Conservation (phyloP, 192 early-diverging fungal species). For the Entomortierella parvispora region DNA sequence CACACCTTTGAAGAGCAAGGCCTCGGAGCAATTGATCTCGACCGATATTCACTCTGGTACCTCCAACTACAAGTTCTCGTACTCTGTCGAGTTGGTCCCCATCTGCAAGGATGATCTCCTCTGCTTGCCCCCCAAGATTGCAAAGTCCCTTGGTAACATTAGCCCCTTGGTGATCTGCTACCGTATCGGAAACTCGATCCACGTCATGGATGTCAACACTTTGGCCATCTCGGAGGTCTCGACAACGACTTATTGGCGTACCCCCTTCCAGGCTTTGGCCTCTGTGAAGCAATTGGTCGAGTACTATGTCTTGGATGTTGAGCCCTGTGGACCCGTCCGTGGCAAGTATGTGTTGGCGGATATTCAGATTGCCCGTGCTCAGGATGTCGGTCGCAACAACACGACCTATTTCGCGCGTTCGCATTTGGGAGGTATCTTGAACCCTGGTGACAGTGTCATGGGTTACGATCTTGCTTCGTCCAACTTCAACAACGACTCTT, state of each 20-base stretch:
- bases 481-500: constrained; percentile 93
- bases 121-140: constrained; percentile 85
- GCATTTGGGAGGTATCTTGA: constrained; percentile 91
- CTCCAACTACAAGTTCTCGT: constrained; percentile 96
- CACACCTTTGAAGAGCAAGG: constrained; percentile 86
- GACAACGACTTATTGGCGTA: constrained; percentile 84
- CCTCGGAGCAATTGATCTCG: constrained; percentile 95
- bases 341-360: constrained; percentile 89
- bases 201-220: constrained; percentile 89
- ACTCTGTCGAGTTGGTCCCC: constrained; percentile 95
- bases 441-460: constrained; percentile 90
- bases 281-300: constrained; percentile 86
- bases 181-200: constrained; percentile 88
- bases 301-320: constrained; percentile 96
- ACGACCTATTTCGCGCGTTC: constrained; percentile 87
- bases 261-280: constrained; percentile 79
- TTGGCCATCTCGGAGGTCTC: constrained; percentile 78
- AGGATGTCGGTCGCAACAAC: constrained; percentile 87
- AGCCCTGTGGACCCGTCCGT: constrained; percentile 77
- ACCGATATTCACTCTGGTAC: constrained; percentile 92
- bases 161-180: constrained; percentile 84
- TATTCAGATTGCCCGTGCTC: constrained; percentile 82
- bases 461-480: constrained; percentile 90
- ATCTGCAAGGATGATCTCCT: constrained; percentile 98
- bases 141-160: constrained; percentile 86